Conservation (phyloP, 164 flowering plant genomes). For the Kalanchoe fedtschenkoi region DNA sequence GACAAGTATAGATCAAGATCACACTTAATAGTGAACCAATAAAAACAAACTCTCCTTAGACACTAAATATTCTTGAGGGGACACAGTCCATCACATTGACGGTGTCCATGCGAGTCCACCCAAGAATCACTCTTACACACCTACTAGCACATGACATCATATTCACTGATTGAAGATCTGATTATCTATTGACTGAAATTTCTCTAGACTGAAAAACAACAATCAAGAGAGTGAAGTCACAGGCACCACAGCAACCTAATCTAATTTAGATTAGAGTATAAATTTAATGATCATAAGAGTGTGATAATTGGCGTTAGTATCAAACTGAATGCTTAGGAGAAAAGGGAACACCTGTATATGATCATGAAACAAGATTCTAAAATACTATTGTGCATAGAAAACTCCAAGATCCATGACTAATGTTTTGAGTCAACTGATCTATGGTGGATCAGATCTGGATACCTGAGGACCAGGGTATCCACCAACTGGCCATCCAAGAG, state of each 20-base stretch:
- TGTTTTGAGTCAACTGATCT: neutral
- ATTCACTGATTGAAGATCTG: too few relatives aligned
- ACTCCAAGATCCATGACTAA: neutral
- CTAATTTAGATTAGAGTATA: too few relatives aligned
- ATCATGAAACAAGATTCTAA: neutral
- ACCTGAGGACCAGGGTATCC: conserved; percentile 25
- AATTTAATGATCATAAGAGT: too few relatives aligned
- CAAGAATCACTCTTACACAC: too few relatives aligned
- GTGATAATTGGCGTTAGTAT: too few relatives aligned
- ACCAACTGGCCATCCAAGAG: conserved; percentile 30
- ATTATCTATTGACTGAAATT: too few relatives aligned
- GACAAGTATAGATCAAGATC: neutral
- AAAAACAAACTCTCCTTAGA: neutral
- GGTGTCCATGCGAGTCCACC: too few relatives aligned
- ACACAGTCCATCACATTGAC: neutral
- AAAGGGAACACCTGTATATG: too few relatives aligned
- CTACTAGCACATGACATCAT: too few relatives aligned
- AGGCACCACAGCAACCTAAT: too few relatives aligned
- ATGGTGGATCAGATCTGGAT: neutral
- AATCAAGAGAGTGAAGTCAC: neutral
- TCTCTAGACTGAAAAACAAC: too few relatives aligned
- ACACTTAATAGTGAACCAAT: neutral
- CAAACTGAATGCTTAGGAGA: too few relatives aligned
- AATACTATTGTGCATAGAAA: neutral
- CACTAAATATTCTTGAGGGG: neutral